Evolutionary conservation across 371 early-diverging fungal genomes (phyloP).

Genomic region (Mucor sp.): DNA sequence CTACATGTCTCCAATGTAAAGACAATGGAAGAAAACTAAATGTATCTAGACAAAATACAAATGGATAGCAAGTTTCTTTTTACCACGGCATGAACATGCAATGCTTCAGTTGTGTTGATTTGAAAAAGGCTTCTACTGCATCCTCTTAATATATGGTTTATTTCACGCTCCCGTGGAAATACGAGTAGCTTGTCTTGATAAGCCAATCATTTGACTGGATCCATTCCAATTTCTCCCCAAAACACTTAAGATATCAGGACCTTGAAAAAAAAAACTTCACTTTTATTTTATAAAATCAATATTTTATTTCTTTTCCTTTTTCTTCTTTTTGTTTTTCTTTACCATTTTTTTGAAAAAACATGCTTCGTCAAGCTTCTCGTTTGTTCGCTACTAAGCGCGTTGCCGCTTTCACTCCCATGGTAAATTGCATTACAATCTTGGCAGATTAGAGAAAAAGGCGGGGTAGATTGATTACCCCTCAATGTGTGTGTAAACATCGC

Average conservation of each 20-base stretch:
- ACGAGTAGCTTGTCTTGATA: background rate
- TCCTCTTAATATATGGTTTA: background rate
- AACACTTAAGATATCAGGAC: conserved; percentile 17
- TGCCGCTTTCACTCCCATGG: conserved; percentile 27
- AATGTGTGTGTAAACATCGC: background rate
- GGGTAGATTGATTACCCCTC: background rate
- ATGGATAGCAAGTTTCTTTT: too few relatives aligned
- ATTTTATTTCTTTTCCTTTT: conserved; percentile 7
- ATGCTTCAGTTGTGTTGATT: too few relatives aligned
- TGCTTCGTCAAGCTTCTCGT: conserved; percentile 56
- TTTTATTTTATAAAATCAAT: background rate
- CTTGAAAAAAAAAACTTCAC: conserved; percentile 11
- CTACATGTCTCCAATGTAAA: too few relatives aligned
- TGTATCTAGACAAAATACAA: too few relatives aligned
- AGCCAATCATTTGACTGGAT: conserved; percentile 2
- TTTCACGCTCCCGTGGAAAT: background rate
- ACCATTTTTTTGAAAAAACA: conserved; percentile 21
- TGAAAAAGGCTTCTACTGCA: too few relatives aligned
- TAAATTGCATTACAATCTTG: conserved; percentile 1
- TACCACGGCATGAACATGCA: too few relatives aligned
- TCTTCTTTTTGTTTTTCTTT: conserved; percentile 11
- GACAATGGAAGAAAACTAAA: too few relatives aligned
- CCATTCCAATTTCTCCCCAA: conserved; percentile 9
- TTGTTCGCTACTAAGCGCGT: conserved; percentile 45
- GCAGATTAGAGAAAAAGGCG: background rate